These are phyloP conservation scores for Botrytis elliptica DNA, from an alignment of 2,329 filamentous ascomycete species.

Conservation along the genomic window DNA sequence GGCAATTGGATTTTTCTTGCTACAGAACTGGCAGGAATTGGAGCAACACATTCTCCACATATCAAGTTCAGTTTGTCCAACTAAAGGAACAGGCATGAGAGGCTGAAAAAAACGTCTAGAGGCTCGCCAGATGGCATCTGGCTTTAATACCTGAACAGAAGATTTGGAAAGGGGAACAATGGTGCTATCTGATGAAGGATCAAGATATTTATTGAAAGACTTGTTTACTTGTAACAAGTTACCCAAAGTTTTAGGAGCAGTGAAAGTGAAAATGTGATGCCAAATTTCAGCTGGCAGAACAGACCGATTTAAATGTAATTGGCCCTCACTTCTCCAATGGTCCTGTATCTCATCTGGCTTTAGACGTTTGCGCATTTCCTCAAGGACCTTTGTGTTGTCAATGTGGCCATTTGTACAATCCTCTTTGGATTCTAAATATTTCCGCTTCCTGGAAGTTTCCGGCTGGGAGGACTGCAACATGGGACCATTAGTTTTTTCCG, in stretches of 20 bases:
- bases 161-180: constrained; percentile 41
- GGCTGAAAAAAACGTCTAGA: constrained; percentile 66
- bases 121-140: constrained; percentile 68
- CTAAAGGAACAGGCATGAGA: constrained; percentile 67
- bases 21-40: constrained; percentile 66
- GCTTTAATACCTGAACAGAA: constrained; percentile 45
- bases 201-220: constrained; percentile 61
- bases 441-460: constrained; percentile 34
- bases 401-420: constrained; percentile 25
- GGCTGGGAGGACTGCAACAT: constrained; percentile 4
- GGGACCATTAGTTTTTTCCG: constrained; percentile 13
- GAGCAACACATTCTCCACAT: constrained; percentile 74
- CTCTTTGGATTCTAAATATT: constrained; percentile 27
- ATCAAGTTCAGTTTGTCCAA: constrained; percentile 63
- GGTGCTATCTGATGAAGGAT: constrained; percentile 44
- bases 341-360: constrained; percentile 30
- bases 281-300: constrained; percentile 61
- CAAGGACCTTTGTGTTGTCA: constrained; percentile 21
- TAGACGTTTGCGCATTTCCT: constrained; percentile 34
- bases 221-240: constrained; percentile 66
- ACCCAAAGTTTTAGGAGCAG: constrained; percentile 62
- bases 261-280: constrained; percentile 68
- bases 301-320: constrained; percentile 31
- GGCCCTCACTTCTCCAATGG: constrained; percentile 28
- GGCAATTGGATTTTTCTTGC: constrained; percentile 41